Evolutionary conservation across 2,329 filamentous ascomycete species (phyloP).

Genomic region (Talaromyces sp.): DNA sequence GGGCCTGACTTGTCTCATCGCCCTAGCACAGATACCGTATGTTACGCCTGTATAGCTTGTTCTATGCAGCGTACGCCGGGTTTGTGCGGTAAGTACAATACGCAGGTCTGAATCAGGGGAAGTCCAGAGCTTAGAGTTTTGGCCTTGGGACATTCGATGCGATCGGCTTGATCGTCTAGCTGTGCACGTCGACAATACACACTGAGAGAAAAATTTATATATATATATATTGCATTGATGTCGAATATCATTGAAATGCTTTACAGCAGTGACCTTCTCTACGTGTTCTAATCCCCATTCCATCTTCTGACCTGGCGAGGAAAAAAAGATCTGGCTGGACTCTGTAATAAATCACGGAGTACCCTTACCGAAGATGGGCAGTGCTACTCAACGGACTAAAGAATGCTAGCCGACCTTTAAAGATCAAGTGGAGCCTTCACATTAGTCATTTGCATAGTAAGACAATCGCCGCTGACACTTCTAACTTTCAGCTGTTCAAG

Average conservation of each 20-base stretch:
- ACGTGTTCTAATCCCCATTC: not conserved
- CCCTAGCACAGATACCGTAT: not conserved
- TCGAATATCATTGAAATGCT: no score
- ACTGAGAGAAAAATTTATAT: no score
- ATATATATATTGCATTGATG: no score
- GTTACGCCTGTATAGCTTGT: not conserved
- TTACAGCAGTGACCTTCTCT: no score
- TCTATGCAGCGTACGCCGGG: not conserved
- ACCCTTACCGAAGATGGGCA: not conserved
- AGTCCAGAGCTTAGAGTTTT: not conserved
- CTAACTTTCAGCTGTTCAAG: not conserved
- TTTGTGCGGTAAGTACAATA: not conserved
- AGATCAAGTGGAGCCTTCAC: not conserved
- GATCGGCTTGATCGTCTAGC: not conserved
- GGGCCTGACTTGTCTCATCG: not conserved
- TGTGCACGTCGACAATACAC: not conserved
- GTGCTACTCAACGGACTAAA: not conserved
- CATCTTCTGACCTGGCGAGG: not conserved
- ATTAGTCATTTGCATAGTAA: not conserved
- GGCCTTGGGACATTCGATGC: not conserved
- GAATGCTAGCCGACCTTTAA: not conserved
- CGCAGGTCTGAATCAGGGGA: slow-evolving; percentile 5
- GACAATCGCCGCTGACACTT: not conserved
- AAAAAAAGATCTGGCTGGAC: not conserved
- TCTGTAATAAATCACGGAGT: not conserved